Conservation (phyloP, 1,139 yeast species). For the Candida buenavistaensis region DNA sequence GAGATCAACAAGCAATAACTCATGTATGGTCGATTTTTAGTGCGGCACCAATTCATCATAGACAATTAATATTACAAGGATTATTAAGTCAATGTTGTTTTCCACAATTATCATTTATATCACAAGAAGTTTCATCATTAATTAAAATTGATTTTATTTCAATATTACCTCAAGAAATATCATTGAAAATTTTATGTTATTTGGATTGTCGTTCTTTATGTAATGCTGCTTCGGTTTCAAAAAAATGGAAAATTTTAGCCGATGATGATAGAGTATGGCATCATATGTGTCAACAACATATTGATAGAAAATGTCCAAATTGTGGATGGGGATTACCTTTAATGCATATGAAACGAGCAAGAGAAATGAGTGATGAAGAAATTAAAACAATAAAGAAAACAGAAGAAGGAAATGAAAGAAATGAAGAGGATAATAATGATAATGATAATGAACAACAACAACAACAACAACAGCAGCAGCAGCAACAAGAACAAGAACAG, state of each 20-base stretch:
- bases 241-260: constrained; percentile 82
- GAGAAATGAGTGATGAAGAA: constrained; percentile 44
- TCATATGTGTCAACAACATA: constrained; percentile 97
- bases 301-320: constrained; percentile 93
- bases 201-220: constrained; percentile 90
- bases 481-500: not conserved
- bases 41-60: constrained; percentile 66
- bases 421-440: not conserved
- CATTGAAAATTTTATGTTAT: constrained; percentile 81
- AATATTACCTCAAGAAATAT: constrained; percentile 80
- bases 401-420: constrained; percentile 5
- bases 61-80: constrained; percentile 80
- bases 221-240: constrained; percentile 89
- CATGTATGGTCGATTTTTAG: constrained; percentile 80
- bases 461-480: constrained; percentile 1
- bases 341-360: constrained; percentile 76
- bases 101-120: constrained; percentile 83
- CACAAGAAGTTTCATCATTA: constrained; percentile 74
- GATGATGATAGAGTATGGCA: constrained; percentile 98
- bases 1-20: constrained; percentile 70
- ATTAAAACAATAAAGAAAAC: constrained; percentile 25
- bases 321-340: constrained; percentile 99
- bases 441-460: not conserved
- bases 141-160: constrained; percentile 87
- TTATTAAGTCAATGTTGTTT: constrained; percentile 88